A percentile compares a stretch with the other conserved stretches of the same genome.
Conservation (phyloP, 306 rosid species). For the Fragaria ananassa region DNA sequence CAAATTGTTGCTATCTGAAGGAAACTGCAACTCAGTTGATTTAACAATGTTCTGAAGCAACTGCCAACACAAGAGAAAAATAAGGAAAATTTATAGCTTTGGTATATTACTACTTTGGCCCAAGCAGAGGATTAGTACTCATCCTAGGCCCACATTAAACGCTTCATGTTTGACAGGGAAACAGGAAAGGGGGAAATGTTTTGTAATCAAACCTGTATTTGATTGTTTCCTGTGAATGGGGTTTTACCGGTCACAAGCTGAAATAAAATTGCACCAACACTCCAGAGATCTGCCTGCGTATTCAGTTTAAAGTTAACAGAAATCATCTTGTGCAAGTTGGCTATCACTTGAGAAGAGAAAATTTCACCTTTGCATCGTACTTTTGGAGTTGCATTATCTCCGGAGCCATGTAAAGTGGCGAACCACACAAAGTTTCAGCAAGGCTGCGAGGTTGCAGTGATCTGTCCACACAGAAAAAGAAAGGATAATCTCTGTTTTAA, state of each 20-base stretch:
- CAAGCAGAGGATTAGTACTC: constrained; percentile 16
- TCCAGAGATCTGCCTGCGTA: constrained; percentile 99
- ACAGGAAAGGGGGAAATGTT: neutral
- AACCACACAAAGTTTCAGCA: constrained; percentile 99
- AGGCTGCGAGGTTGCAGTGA: constrained; percentile 91
- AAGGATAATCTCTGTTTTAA: constrained; percentile 5
- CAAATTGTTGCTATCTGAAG: constrained; percentile 54
- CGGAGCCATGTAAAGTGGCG: constrained; percentile 99
- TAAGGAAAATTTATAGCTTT: constrained; percentile 15
- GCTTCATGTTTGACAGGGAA: neutral
- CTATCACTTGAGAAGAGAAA: constrained; percentile 11
- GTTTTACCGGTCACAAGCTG: constrained; percentile 94
- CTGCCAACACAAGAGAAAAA: constrained; percentile 48
- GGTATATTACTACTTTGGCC: constrained; percentile 17
- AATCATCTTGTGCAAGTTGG: constrained; percentile 25
- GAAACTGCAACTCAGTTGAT: constrained; percentile 77
- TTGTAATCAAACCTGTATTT: constrained; percentile 62
- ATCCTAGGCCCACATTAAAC: constrained; percentile 13
- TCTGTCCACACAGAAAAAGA: constrained; percentile 42
- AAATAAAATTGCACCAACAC: constrained; percentile 91
- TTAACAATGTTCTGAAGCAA: constrained; percentile 91
- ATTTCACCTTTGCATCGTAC: constrained; percentile 94
- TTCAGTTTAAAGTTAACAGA: constrained; percentile 45
- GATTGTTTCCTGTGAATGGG: constrained; percentile 91
- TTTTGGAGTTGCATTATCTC: constrained; percentile 99